Conservation (phyloP, 192 early-diverging fungal species). For the Gonapodya prolifera region DNA sequence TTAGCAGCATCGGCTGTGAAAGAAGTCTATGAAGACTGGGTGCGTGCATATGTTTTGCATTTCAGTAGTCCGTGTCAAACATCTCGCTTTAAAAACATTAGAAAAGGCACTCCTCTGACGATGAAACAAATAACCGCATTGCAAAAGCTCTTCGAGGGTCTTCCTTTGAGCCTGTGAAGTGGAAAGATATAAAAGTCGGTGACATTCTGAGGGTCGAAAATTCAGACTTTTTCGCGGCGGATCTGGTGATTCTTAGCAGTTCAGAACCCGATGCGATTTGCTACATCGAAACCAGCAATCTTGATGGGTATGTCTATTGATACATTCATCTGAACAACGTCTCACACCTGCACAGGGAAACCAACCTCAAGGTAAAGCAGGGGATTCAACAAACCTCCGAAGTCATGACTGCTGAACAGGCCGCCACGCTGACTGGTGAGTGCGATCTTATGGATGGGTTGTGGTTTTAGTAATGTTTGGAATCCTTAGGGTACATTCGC, state of each 20-base stretch:
- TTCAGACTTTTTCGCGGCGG: slow-evolving; percentile 80
- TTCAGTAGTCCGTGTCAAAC: neutral
- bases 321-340: slow-evolving; percentile 2
- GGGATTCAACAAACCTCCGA: slow-evolving; percentile 71
- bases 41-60: neutral
- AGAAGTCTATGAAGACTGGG: slow-evolving; percentile 79
- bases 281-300: slow-evolving; percentile 96
- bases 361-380: slow-evolving; percentile 96
- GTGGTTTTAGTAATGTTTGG: no score
- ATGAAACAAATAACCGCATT: slow-evolving; percentile 45
- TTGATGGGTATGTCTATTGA: slow-evolving; percentile 62
- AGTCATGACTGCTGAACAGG: slow-evolving; percentile 55
- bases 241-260: slow-evolving; percentile 78
- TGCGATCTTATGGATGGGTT: no score
- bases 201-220: slow-evolving; percentile 86
- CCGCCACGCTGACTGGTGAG: neutral
- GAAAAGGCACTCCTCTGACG: slow-evolving; percentile 62
- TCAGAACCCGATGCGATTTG: slow-evolving; percentile 91
- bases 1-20: slow-evolving; percentile 81
- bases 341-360: slow-evolving; percentile 50
- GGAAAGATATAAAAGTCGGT: slow-evolving; percentile 75
- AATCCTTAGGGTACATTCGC: slow-evolving; percentile 65
- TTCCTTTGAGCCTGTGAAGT: slow-evolving; percentile 60
- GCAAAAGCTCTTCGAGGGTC: slow-evolving; percentile 5
- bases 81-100: neutral